Base-by-base conservation (phyloP, 805 yeast genomes). In the Blastobotrys robertii region DNA sequence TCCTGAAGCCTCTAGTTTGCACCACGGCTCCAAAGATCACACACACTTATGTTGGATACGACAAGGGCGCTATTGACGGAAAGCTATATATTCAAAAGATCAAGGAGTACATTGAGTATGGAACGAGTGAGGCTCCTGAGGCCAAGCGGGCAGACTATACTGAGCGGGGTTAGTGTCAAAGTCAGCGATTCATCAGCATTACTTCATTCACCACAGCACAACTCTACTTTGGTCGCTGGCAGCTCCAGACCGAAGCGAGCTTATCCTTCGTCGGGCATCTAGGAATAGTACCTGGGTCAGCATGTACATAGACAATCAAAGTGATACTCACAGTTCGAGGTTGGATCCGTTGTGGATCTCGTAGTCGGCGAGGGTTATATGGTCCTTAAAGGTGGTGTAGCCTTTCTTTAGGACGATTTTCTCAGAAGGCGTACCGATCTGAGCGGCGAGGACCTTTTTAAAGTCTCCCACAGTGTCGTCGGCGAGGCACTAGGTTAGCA, bases 301-400 rank as follows among this genome's bases (percentile, higher is more conserved):
- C 28, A 8, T 8, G 39, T 33, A 19, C 25, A 19, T 33, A 33
- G 14, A 35, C 12, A 28, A 14, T 28, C 3, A 8, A 44, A 37
- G 35, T 40, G 37, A 34, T 30, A 54, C 64, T 41, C 85, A 92
- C 59, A 90, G 65, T 63, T 90, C 98, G 50, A 90, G 63, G 60
- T 81, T 85, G 47, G 83, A 80, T 8, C 95, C 94, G 59, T 87
- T 81, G 56, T 87, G 95, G 13, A 90, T 78, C 60, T 90, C 98
- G 58, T 92, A 90, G 61, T 90, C 98, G n/a, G 82, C 95, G 37
- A 90, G 67, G 1, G 88, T 72, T 43, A 90, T 90, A 58, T 88
- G 97, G 56, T 90, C 92, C 58, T 92, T 92, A 60, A 76, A 78
- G 0, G 84, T 75, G 50, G 77, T 81, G 55, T 86, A 80, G 1